Evolutionary conservation across 2,329 filamentous ascomycete genomes (phyloP), one percentile per base, ranked within the genome.

Genomic region (Ceratocystis cubensis): DNA sequence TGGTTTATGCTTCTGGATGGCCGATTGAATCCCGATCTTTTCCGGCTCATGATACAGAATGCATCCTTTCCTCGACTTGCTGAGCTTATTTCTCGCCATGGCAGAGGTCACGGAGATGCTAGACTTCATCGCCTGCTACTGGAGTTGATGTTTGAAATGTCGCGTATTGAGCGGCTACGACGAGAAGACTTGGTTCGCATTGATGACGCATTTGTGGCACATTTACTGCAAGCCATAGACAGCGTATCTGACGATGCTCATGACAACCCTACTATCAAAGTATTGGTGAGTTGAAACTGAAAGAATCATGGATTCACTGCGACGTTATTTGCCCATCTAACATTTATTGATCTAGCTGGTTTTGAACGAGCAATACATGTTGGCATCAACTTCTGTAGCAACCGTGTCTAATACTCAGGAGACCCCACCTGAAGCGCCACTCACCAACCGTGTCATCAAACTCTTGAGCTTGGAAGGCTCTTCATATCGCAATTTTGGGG

Each of bases 301-400:
- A 56, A 15, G 13, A 6, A 17, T 15, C 48, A 13, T 5, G 25
- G 3, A 28, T 28, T 28, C 48, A 2, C 25, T 50, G 15, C 3
- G 15, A 17, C 10, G 17, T 25, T 3, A n/a, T 33, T 13, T 17
- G 37, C 5, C 15, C n/a, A 44, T 33, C 53, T 64, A 68, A 68
- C 73, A 63, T 70, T 44, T 6, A 3, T 10, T 61, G 63, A 13
- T 41, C 37, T 70, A 96, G 90, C 83, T 99, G 71, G 92, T 97
- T 33, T 78, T 99, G 70, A 99, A 99, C 76, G 94, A 99, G 75
- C 94, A 99, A 76, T 99, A 96, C 76, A 96, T 99, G 89, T 86
- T 97, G 66, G 81, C 84, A 22, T 84, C 79, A 71, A 88, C 82
- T 68, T 83, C 80, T 37, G 75, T 79, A 2, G 76, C 76, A 22